A percentile compares a stretch with the other conserved stretches of the same genome.
Evolutionary conservation across 1,284 basidiomycete genomes (phyloP).

Genomic region (Singerocomus rubriflavus): DNA sequence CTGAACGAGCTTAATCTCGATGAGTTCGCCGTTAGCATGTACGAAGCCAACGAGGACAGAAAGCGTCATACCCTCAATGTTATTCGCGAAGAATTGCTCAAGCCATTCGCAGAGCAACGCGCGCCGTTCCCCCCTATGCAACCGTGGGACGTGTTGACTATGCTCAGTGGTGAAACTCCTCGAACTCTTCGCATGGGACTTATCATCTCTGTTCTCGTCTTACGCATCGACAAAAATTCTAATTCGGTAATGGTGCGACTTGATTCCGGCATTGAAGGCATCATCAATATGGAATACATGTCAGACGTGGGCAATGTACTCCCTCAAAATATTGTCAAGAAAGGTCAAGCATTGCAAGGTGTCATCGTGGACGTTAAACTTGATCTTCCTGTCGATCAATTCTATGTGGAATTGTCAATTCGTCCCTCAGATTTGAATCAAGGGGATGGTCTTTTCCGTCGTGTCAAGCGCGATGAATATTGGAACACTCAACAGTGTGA

Average conservation of each 20-base stretch:
- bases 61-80: slow-evolving; percentile 88
- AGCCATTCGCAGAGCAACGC: slow-evolving; percentile 82
- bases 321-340: slow-evolving; percentile 53
- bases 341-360: slow-evolving; percentile 78
- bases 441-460: slow-evolving; percentile 65
- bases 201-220: slow-evolving; percentile 80
- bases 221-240: slow-evolving; percentile 46
- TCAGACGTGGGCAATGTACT: slow-evolving; percentile 46
- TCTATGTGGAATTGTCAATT: slow-evolving; percentile 78
- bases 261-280: slow-evolving; percentile 91
- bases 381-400: slow-evolving; percentile 58
- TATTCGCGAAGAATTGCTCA: slow-evolving; percentile 87
- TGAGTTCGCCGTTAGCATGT: slow-evolving; percentile 93
- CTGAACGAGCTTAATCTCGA: slow-evolving; percentile 92
- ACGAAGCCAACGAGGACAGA: slow-evolving; percentile 76
- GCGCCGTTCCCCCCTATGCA: slow-evolving; percentile 64
- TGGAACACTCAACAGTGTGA: slow-evolving; percentile 70
- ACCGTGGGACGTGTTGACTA: slow-evolving; percentile 85
- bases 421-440: slow-evolving; percentile 65
- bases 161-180: slow-evolving; percentile 92
- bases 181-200: slow-evolving; percentile 78
- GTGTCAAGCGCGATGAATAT: slow-evolving; percentile 56
- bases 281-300: slow-evolving; percentile 69
- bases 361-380: slow-evolving; percentile 76
- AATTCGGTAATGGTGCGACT: slow-evolving; percentile 65